Base-by-base conservation (phyloP, 495 filamentous ascomycete species). In the Xylaria castorea region DNA sequence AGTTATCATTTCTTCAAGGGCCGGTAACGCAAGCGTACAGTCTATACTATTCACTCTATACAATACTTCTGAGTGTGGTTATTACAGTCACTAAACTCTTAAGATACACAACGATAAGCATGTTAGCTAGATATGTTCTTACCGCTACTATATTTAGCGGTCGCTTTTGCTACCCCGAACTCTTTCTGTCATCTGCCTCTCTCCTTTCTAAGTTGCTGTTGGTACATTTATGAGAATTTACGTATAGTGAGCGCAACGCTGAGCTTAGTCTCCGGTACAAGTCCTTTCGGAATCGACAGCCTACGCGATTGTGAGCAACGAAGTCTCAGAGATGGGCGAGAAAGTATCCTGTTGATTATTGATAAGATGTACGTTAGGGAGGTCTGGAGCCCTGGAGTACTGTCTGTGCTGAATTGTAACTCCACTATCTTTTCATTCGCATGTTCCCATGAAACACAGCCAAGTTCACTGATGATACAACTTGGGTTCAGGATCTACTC, bases 401-500 rank as follows among this genome's bases (percentile, higher is more conserved):
- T 38, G 34, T 38, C 20, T 22, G 58, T 38, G 34, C 32, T n/a
- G 58, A 38, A 38, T 38, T 42, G 5, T 42, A 42, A 42, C 20
- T 38, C 12, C 22, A 11, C 3, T 12, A 32, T n/a, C 18, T 20
- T n/a, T 36, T 6, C 3, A 30, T 60, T 30, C 2, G 30, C 16
- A 55, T 48, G 18, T 60, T 30, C 5, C 30, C 2, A 34, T 61
- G 58, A 61, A 61, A 57, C 66, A 40, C 66, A 38, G 32, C 66
- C 66, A 68, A 68, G 50, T 48, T 11, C 20, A n/a, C 34, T 40
- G 7, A 53, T 57, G 66, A 68, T 20, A 68, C 66, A 42, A 30
- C 46, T 40, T 55, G 46, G 65, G 30, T 14, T 32, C 46, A 9
- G 46, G 36, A 36, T 53, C 36, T 44, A 18, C 61, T 11, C 36